Evolutionary conservation across 2,329 filamentous ascomycete species (phyloP), one percentile per base, ranked within the genome.

Genomic region (Chaetomium strumarium): DNA sequence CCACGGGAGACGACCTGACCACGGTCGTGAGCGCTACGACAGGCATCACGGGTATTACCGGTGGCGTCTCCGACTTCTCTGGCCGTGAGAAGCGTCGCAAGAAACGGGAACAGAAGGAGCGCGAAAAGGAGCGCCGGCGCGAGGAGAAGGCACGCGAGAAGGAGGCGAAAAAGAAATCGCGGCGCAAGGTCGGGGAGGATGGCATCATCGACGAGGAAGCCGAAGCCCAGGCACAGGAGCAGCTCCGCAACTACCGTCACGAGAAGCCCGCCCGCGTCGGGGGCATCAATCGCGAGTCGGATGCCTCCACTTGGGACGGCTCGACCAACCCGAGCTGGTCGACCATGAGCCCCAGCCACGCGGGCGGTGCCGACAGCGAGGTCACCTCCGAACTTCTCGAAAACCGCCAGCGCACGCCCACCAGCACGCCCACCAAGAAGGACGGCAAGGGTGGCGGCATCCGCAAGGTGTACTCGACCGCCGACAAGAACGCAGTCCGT

Each of bases 221-320:
- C 62, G 85, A 88, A 66, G 78, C 76, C 37, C 75, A 75, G 48
- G 84, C 80, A 20, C 75, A 84, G 61, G 74, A 81, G 43, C 85
- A 93, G 55, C 80, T 97, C 51, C 82, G 86, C 53, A 82, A 82
- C 33, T 97, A 97, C 74, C 87, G 91, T 20, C 79, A 90, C 64
- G 92, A 97, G 72, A 88, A 85, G 67, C 75, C 90, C 2, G 92
- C 92, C 0, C 80, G 87, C 47, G 90, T 97, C 2, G 92, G 92
- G 34, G 92, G 92, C 17, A 74, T 97, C 68, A 97, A 97, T 71
- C 84, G 85, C 62, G 77, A 86, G 60, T 78, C 84, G 40, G 92
- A 96, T 61, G 87, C 85, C 55, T 87, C 83, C 55, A 75, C 81
- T 59, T 95, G 89, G 78, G 88, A 95, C 65, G 88, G 88, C 41